phyloP scores from a whole-genome alignment of 2,329 filamentous ascomycete genomes.

The Pseudonectria foliicola region DNA sequence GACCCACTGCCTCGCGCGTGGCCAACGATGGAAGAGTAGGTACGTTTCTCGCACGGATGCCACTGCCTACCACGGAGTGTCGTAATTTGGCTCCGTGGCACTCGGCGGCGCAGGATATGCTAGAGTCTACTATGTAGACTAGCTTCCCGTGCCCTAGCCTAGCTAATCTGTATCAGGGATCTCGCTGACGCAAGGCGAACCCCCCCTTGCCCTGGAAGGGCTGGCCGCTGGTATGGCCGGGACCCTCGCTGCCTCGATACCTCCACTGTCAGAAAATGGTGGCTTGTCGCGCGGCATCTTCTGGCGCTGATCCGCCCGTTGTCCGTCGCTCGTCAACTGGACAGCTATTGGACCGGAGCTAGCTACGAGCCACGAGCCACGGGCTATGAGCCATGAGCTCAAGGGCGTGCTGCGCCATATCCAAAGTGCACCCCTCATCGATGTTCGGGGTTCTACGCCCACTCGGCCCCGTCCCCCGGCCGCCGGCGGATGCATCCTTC shows the following conservation, averaged over 20 bases:
- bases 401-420: constrained; percentile 9
- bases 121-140: constrained; percentile 3
- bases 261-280: constrained; percentile 7
- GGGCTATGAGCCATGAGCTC: constrained; percentile 2
- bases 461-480: constrained; percentile 19
- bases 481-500: not conserved
- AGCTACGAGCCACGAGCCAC: constrained; percentile 15
- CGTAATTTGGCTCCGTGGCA: constrained; percentile 6
- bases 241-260: constrained; percentile 5
- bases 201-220: constrained; percentile 11
- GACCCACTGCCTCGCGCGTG: too few relatives aligned
- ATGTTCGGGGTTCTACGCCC: constrained; percentile 8
- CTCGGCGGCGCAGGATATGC: constrained; percentile 6
- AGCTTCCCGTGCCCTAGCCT: constrained; percentile 17
- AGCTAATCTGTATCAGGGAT: constrained; percentile 13
- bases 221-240: constrained; percentile 19
- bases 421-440: constrained; percentile 11
- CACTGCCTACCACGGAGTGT: constrained; percentile 7
- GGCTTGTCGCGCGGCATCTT: constrained; percentile 13
- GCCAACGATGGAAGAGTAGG: too few relatives aligned
- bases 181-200: constrained; percentile 17
- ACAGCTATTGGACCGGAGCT: too few relatives aligned
- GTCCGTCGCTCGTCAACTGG: not conserved
- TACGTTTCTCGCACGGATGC: not conserved
- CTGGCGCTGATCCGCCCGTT: constrained; percentile 15